Evolutionary conservation across 805 yeast genomes (phyloP), one percentile per base, ranked within the genome.

Genomic region (Kluyveromyces lactis): DNA sequence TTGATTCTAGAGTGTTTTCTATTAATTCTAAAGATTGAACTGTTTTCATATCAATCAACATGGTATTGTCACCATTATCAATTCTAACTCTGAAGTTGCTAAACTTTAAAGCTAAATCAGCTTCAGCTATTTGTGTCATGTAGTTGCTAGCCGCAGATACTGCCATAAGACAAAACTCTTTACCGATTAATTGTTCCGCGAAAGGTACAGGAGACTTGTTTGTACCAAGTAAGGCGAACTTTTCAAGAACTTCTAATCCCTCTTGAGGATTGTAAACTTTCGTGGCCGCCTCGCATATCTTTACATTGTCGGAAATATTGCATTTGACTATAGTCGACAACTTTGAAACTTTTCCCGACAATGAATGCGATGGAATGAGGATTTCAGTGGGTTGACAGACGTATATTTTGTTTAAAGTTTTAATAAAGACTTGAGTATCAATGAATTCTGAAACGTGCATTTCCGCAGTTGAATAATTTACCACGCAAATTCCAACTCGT

Each of bases 351-450:
- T 30, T 32, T 1, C 66, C 66, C 0, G 41, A 24, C 1, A 56
- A 13, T 5, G 60, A 58, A 3, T 52, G 41, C 9, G 36, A 40
- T 2, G 73, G 67, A 5, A 69, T 36, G 8, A 67, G 40, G 4
- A 69, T 54, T 23, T 63, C 68, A 3, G 62, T 47, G 0, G 67
- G 68, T 9, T 52, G 48, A 33, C 52, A 53, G 1, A 68, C 51
- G 15, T 58, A 60, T 0, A 69, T 37, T 41, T 65, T 66, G 42
- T 71, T 69, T 7, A 71, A 49, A 0, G 73, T 67, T 33, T 73
- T 52, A 2, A 69, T 68, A 40, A 58, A 69, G 0, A 73, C 69
- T 44, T 66, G 73, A 0, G 75, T 64, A 45, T 71, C 77, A 15
- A 61, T 51, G 11, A 64, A 53, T 11, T 61, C 63, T 11, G 68